Conservation (phyloP, 768 basidiomycete species). For the Lepiota subincarnata region DNA sequence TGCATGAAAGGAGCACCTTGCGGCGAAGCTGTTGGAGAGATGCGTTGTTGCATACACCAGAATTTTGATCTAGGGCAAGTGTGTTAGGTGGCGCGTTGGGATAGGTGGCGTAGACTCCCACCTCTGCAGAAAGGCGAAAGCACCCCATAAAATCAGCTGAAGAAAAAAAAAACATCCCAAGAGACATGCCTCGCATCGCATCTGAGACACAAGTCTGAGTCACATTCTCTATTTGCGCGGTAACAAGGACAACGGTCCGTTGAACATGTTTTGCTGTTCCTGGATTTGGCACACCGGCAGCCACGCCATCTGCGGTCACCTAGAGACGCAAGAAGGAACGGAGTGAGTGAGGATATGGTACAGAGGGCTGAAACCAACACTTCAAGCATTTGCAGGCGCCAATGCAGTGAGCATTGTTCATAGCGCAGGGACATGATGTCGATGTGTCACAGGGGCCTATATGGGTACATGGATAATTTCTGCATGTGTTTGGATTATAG, state of each 20-base stretch:
- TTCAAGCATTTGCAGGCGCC: conserved; percentile 43
- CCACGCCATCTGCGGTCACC: conserved; percentile 39
- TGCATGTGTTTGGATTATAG: conserved; percentile 13
- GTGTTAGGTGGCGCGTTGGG: not conserved
- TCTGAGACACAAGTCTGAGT: conserved; percentile 43
- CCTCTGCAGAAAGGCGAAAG: conserved; percentile 9
- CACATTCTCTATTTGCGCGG: conserved; percentile 38
- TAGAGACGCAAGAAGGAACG: conserved; percentile 18
- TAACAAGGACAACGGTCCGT: conserved; percentile 33
- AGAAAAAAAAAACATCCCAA: not conserved
- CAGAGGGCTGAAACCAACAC: conserved; percentile 28
- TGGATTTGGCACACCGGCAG: conserved; percentile 24
- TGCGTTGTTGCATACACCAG: not conserved
- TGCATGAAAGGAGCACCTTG: not conserved
- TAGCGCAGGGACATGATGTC: conserved; percentile 37
- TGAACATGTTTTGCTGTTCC: conserved; percentile 18
- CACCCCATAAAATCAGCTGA: not conserved
- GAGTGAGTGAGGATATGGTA: conserved; percentile 7
- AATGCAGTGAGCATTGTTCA: conserved; percentile 37
- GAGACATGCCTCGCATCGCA: conserved; percentile 39
- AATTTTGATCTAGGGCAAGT: not conserved
- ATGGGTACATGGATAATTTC: conserved; percentile 40
- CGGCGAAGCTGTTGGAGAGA: not conserved
- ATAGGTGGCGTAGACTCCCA: not conserved
- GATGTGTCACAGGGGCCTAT: conserved; percentile 39